Conservation (phyloP, 2,329 filamentous ascomycete genomes). For the Paracamarosporium sp. region DNA sequence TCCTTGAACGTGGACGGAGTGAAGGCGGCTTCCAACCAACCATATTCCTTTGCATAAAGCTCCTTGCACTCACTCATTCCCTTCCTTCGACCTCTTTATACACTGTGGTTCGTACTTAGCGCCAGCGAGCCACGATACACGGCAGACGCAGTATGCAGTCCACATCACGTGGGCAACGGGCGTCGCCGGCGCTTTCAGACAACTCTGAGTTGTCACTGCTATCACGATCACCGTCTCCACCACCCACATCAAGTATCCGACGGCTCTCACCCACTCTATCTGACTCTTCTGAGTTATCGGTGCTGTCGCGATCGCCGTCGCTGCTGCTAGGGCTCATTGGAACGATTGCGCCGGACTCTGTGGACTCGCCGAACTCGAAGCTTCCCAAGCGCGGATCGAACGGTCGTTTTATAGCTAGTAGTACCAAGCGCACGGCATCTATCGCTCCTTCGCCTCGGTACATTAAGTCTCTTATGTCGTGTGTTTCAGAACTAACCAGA, state of each 20-base stretch:
- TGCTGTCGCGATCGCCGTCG: constrained; percentile 12
- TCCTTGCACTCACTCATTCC: not conserved
- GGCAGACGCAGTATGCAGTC: not conserved
- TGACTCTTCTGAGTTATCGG: constrained; percentile 7
- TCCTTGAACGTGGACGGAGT: not conserved
- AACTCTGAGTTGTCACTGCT: not conserved
- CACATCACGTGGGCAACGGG: not conserved
- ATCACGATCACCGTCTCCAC: not conserved
- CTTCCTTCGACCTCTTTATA: not conserved
- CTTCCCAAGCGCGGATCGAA: not conserved
- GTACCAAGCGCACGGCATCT: not conserved
- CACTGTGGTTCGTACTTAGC: not conserved
- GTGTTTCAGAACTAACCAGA: not conserved
- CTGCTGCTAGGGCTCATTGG: constrained; percentile 8
- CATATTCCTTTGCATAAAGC: not conserved
- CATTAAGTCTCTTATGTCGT: not conserved
- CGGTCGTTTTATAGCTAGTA: not conserved
- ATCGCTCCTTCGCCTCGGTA: not conserved
- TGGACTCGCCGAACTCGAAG: not conserved
- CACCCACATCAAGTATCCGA: not conserved
- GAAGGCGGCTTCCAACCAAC: not conserved
- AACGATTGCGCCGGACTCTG: not conserved
- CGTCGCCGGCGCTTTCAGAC: not conserved
- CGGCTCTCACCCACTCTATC: constrained; percentile 6
- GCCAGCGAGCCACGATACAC: not conserved